Conservation (phyloP, 805 yeast genomes). For the Yamadazyma tumulicola region DNA sequence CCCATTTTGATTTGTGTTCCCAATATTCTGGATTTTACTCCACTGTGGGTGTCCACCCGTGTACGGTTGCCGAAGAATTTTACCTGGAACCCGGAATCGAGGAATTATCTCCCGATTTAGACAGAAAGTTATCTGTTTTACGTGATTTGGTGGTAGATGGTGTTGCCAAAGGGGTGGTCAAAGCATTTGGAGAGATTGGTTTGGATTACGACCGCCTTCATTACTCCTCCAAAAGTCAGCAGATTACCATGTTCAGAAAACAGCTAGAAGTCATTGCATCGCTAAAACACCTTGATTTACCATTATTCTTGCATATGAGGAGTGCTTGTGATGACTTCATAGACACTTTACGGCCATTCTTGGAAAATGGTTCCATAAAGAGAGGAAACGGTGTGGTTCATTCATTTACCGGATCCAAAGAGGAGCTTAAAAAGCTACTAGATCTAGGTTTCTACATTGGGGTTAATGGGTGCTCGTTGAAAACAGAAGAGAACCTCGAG, state of each 20-base stretch:
- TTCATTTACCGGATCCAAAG: slow-evolving; percentile 82
- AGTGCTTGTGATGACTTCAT: slow-evolving; percentile 80
- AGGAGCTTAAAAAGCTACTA: slow-evolving; percentile 59
- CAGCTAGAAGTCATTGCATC: slow-evolving; percentile 64
- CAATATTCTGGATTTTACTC: slow-evolving; percentile 39
- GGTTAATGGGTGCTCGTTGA: slow-evolving; percentile 90
- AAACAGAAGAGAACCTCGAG: slow-evolving; percentile 66
- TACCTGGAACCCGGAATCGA: slow-evolving; percentile 33
- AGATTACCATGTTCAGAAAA: slow-evolving; percentile 58
- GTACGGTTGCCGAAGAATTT: slow-evolving; percentile 58
- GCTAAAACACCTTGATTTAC: slow-evolving; percentile 49
- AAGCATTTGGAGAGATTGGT: slow-evolving; percentile 94
- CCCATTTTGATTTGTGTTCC: slow-evolving; percentile 56
- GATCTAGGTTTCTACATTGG: slow-evolving; percentile 68
- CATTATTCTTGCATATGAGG: slow-evolving; percentile 89
- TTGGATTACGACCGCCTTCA: slow-evolving; percentile 89
- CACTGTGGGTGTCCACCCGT: slow-evolving; percentile 96
- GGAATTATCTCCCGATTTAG: slow-evolving; percentile 23
- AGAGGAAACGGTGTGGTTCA: slow-evolving; percentile 80
- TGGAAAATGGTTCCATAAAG: slow-evolving; percentile 38
- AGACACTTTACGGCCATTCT: slow-evolving; percentile 57
- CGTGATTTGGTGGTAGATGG: slow-evolving; percentile 49
- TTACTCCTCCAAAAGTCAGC: slow-evolving; percentile 67
- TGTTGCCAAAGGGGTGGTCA: slow-evolving; percentile 48
- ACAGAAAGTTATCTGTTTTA: slow-evolving; percentile 46